phyloP scores from a whole-genome alignment of 192 early-diverging fungal genomes.

The Dimargaris cristalligena region DNA sequence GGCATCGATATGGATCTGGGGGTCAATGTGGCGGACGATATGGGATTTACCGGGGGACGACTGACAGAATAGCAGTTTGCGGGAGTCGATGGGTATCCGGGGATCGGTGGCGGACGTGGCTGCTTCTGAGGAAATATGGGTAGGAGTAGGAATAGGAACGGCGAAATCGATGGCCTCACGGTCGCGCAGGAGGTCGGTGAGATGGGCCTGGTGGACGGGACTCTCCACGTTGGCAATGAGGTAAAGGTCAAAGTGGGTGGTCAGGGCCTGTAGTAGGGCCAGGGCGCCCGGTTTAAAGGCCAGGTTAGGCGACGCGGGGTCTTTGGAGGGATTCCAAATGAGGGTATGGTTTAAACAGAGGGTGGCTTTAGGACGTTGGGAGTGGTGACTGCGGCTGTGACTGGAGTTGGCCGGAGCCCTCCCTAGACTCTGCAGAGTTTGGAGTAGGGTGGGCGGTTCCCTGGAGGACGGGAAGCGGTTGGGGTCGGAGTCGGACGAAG shows the following conservation, averaged over 20 bases:
- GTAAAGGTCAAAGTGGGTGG: slow-evolving; percentile 31
- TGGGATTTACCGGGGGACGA: slow-evolving; percentile 46
- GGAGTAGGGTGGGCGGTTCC: no score
- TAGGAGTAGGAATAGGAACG: background rate
- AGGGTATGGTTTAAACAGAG: slow-evolving; percentile 21
- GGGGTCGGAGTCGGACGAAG: no score
- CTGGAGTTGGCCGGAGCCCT: no score
- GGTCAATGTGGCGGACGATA: slow-evolving; percentile 50
- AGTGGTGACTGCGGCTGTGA: no score
- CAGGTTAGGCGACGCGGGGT: slow-evolving; percentile 43
- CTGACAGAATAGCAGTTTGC: slow-evolving; percentile 52
- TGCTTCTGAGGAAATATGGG: background rate
- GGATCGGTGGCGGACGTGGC: slow-evolving; percentile 10
- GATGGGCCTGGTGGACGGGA: slow-evolving; percentile 34
- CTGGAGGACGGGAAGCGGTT: no score
- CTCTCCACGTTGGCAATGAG: slow-evolving; percentile 37
- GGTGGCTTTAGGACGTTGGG: slow-evolving; percentile 11
- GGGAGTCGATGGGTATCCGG: slow-evolving; percentile 30
- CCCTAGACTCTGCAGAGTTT: no score
- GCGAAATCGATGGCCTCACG: slow-evolving; percentile 9
- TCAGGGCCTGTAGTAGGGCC: slow-evolving; percentile 32
- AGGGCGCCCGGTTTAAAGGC: slow-evolving; percentile 47
- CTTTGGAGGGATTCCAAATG: slow-evolving; percentile 61
- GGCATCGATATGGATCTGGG: slow-evolving; percentile 48
- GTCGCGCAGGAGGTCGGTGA: slow-evolving; percentile 19